Base-by-base conservation (phyloP, 768 basidiomycete genomes). In the Crepidotus variabilis region DNA sequence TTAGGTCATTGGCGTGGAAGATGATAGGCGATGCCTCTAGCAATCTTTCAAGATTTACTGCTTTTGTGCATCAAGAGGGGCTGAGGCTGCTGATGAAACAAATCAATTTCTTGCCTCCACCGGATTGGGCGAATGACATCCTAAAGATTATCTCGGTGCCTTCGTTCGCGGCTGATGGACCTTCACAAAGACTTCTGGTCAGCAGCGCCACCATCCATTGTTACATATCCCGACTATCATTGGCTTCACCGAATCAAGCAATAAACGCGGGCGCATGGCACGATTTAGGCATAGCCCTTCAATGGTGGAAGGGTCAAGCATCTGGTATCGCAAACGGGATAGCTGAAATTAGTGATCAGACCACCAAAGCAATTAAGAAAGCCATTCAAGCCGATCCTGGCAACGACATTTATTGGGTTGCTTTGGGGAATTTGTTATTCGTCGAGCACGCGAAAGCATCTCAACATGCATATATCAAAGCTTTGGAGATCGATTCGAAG, bases 401-500 rank as follows among this genome's bases (percentile, higher is more conserved):
- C 23, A 91, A 91, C 64, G 80, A 85, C 57, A 63, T 71, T 13
- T 90, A 89, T 63, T 99, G 97, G 97, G 80, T 82, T 60, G 85
- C 90, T 1, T 72, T 98, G 24, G 97, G 90, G 0, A 82, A 86
- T 60, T 77, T 88, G 14, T 77, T 86, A 56, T 90, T 93, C 63
- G 63, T 78, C 7, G 75, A 73, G 13, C 84, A 89, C 45, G 80
- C 88, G 0, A 88, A 85, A 62, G 76, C 84, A 1, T 87, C 92
- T 2, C 96, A 99, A 69, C 94, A 98, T 72, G 90, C 92, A 3
- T 97, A 92, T 63, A 85, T 98, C 66, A 88, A 84, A 56, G 88
- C 94, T 4, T 70, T 98, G 47, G 95, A 98, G 63, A 75, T 91
- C 36, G 87, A 98, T 66, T 70, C 82, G 0, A 96, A 96, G 90